phyloP scores from a whole-genome alignment of 139 green algal species.

The Micractinium conductrix region DNA sequence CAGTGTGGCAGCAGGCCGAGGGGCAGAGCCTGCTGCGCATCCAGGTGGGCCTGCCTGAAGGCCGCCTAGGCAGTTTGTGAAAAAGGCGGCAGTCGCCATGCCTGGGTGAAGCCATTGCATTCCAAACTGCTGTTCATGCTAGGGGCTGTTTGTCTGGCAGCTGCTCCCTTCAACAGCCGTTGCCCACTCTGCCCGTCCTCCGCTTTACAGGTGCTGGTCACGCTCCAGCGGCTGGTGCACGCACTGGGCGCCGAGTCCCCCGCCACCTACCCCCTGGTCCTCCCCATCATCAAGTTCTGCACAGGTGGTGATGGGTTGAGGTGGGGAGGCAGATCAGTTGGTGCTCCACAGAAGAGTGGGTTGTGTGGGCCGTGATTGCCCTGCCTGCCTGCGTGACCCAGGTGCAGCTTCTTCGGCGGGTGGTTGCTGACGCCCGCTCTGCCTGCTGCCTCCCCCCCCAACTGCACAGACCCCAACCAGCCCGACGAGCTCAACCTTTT shows the following conservation, averaged over 20 bases:
- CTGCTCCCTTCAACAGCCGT: neutral
- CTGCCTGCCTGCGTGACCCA: too few relatives aligned
- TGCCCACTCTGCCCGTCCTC: too few relatives aligned
- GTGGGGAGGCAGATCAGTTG: too few relatives aligned
- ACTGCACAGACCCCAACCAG: conserved; percentile 76
- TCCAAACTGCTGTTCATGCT: neutral
- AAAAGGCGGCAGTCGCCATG: too few relatives aligned
- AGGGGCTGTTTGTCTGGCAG: neutral
- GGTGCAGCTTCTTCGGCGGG: too few relatives aligned
- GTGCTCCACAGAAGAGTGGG: too few relatives aligned
- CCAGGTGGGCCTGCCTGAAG: conserved; percentile 54
- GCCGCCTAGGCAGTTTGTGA: too few relatives aligned
- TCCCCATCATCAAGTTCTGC: conserved; percentile 72
- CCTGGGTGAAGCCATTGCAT: neutral
- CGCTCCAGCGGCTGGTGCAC: conserved; percentile 80
- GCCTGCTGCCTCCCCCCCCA: too few relatives aligned
- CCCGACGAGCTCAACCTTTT: conserved; percentile 85
- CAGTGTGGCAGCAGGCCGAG: conserved; percentile 68
- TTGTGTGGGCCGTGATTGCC: too few relatives aligned
- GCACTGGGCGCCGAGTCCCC: conserved; percentile 67
- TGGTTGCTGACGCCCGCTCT: too few relatives aligned
- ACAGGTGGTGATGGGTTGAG: too few relatives aligned
- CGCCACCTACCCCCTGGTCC: conserved; percentile 63
- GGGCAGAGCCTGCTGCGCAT: conserved; percentile 84
- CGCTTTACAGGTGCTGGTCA: conserved; percentile 69